phyloP scores from a whole-genome alignment of 331 rosid species.

The Erythrophleum ivorense region DNA sequence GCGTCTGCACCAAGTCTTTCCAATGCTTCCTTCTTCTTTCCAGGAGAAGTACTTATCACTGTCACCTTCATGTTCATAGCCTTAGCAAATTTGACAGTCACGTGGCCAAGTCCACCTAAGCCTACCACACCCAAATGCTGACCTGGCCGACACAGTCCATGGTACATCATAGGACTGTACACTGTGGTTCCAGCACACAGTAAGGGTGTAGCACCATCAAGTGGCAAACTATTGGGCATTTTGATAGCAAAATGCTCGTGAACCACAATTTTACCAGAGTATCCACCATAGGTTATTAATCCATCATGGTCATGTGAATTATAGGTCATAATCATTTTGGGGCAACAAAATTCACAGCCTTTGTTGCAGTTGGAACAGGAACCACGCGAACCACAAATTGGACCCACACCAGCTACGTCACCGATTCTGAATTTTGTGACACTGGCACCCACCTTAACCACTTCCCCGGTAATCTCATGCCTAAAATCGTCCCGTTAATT shows the following conservation, averaged over 20 bases:
- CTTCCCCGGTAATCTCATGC: conserved; percentile 52
- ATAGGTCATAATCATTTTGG: conserved; percentile 9
- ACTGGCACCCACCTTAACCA: conserved; percentile 38
- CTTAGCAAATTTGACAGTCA: conserved; percentile 32
- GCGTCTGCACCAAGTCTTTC: conserved; percentile 39
- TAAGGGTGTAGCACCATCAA: conserved; percentile 39
- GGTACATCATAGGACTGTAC: conserved; percentile 49
- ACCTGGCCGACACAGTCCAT: conserved; percentile 32
- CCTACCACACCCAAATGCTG: conserved; percentile 42
- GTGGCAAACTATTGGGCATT: conserved; percentile 26
- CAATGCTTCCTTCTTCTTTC: conserved; percentile 44
- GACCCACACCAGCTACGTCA: conserved; percentile 48
- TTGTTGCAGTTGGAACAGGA: conserved; percentile 34
- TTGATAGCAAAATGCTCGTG: conserved; percentile 34
- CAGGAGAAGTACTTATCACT: conserved; percentile 50
- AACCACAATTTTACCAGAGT: conserved; percentile 40
- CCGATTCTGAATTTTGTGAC: conserved; percentile 46
- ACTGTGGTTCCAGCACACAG: conserved; percentile 60
- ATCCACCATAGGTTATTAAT: conserved; percentile 44
- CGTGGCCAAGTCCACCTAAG: conserved; percentile 45
- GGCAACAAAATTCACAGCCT: conserved; percentile 43
- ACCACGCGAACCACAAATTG: conserved; percentile 36
- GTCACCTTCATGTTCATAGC: conserved; percentile 40
- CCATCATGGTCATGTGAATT: conserved; percentile 27
- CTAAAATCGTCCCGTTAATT: neutral